phyloP scores from a whole-genome alignment of 2,329 filamentous ascomycete genomes.

The Paraconiothyrium sp. region DNA sequence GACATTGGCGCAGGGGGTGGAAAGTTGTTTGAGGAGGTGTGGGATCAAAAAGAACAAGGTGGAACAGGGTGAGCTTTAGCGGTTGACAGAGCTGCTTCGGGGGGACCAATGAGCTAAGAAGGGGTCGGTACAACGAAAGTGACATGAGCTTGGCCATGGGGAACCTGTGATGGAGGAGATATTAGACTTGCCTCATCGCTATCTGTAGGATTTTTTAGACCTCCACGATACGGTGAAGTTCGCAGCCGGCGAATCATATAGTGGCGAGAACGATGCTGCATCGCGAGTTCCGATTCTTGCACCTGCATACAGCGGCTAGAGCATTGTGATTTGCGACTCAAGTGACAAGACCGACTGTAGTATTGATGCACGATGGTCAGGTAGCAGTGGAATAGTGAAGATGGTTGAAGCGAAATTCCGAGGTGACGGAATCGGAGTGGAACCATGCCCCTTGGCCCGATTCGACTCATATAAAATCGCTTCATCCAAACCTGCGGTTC shows the following conservation, averaged over 20 bases:
- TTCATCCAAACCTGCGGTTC: background rate
- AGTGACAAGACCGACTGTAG: background rate
- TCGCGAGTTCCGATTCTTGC: background rate
- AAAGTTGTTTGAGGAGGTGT: constrained; percentile 15
- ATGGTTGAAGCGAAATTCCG: background rate
- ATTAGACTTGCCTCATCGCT: no score
- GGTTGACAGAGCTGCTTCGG: no score
- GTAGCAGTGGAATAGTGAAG: background rate
- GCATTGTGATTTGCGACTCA: background rate
- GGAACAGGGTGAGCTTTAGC: background rate
- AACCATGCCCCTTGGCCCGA: background rate
- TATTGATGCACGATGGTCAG: background rate
- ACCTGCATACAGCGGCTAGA: background rate
- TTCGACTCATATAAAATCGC: background rate
- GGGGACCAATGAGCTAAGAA: background rate
- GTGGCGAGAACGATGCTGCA: no score
- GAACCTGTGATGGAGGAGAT: no score
- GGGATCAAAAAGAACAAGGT: constrained; percentile 19
- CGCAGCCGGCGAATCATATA: no score
- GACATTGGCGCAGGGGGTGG: constrained; percentile 12
- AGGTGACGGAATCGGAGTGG: constrained; percentile 13
- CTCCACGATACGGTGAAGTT: no score
- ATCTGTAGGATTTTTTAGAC: no score
- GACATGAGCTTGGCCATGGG: no score
- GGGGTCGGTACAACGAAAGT: no score